A percentile compares a stretch with the other conserved stretches of the same genome.
Conservation (phyloP, 768 basidiomycete genomes). For the Boletus subcaerulescens region DNA sequence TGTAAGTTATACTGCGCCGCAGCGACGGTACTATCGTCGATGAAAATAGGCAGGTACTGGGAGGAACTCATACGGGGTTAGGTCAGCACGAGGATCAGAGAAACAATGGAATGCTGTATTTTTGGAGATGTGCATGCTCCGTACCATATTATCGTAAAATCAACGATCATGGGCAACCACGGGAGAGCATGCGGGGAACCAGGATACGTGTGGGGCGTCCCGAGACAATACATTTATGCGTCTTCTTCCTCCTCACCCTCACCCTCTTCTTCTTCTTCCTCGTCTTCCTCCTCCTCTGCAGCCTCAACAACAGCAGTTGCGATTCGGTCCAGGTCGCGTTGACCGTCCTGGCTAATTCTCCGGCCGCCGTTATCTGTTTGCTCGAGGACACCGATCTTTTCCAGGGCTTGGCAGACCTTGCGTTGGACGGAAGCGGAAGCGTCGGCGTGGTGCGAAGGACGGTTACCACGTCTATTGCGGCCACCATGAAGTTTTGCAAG, state of each 20-base stretch:
- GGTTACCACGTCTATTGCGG: slow-evolving; percentile 92
- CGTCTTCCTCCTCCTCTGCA: slow-evolving; percentile 67
- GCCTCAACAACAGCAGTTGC: slow-evolving; percentile 86
- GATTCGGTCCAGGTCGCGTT: slow-evolving; percentile 92
- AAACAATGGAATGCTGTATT: slow-evolving; percentile 27
- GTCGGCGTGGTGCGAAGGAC: slow-evolving; percentile 91
- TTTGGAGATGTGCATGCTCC: slow-evolving; percentile 33
- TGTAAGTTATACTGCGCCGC: no score
- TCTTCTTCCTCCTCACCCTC: slow-evolving; percentile 49
- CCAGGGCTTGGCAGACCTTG: slow-evolving; percentile 93
- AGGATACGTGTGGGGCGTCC: slow-evolving; percentile 18
- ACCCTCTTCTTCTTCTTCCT: slow-evolving; percentile 62
- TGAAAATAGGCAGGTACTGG: background rate
- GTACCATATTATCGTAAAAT: slow-evolving; percentile 40
- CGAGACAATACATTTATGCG: slow-evolving; percentile 24
- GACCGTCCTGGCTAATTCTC: slow-evolving; percentile 94
- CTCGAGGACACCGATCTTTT: slow-evolving; percentile 99
- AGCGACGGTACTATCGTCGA: no score
- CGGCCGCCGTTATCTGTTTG: slow-evolving; percentile 91
- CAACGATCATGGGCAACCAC: slow-evolving; percentile 20
- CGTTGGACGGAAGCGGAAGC: slow-evolving; percentile 88
- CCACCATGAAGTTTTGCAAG: slow-evolving; percentile 96
- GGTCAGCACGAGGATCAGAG: background rate
- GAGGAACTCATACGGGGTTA: background rate
- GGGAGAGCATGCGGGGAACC: slow-evolving; percentile 18